Evolutionary conservation across 2,329 filamentous ascomycete genomes (phyloP), one percentile per base, ranked within the genome.

Genomic region (Madurella fahalii): DNA sequence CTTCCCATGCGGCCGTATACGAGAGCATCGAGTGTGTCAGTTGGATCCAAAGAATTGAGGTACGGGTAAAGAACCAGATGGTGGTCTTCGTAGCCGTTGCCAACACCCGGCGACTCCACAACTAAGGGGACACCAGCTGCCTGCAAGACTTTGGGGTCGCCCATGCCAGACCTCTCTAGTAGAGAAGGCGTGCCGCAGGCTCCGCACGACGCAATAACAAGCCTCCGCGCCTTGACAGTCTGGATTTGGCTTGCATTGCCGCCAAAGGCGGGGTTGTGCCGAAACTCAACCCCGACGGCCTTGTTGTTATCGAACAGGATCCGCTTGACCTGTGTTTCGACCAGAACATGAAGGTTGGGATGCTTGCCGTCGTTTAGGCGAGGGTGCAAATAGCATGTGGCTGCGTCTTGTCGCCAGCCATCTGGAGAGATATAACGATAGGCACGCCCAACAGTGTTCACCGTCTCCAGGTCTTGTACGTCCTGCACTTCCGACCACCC

Each of bases 331-430:
- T 79, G 76, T 11, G 75, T 71, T 57, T 83, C 72, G 1, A 77
- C 71, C 2, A 84, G 68, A 8, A 84, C 73, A 50, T 83, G 77
- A 1, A 85, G 71, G 49, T 82, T 81, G 0, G 76, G 74, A 52
- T 54, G 72, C 16, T 75, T 65, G 4, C 74, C 63, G 52, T 72
- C 70, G 49, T 77, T 68, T 0, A 82, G 66, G 39, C 76, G 71
- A 0, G 79, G 77, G 58, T 82, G 80, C 9, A 84, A 60, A 55
- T 82, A 85, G 13, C 70, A 63, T 54, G 79, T 75, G 0, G 82
- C 82, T 1, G 81, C 70, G 59, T 85, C 82, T 62, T 83, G 80
- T n/a, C 82, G 76, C 41, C 71, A 71, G 15, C 81, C 81, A 2
- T 81, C 74, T 0, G 69, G 71, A 1, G 69, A 68, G 5, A 83